Conservation (phyloP, 768 basidiomycete genomes). For the Lenzites betulinus region DNA sequence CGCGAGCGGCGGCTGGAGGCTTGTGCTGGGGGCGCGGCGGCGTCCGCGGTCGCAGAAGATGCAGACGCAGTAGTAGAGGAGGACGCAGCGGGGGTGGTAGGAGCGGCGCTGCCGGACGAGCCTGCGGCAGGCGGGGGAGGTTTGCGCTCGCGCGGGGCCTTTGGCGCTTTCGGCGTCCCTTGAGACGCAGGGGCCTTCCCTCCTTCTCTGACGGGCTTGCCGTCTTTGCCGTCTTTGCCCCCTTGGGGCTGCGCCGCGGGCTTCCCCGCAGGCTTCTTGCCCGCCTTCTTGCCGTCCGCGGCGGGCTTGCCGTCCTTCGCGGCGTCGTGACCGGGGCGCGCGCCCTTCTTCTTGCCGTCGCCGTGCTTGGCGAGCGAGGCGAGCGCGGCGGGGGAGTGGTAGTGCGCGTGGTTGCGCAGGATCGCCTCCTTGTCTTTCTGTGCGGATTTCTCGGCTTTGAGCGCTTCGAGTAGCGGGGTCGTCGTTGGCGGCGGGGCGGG, state of each 20-base stretch:
- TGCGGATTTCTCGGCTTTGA: conserved; percentile 76
- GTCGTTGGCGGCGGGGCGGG: conserved; percentile 67
- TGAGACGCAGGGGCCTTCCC: neutral
- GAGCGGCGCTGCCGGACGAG: conserved; percentile 1
- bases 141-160: conserved; percentile 23
- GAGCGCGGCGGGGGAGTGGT: conserved; percentile 50
- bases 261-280: conserved; percentile 35
- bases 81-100: conserved; percentile 2
- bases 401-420: conserved; percentile 70
- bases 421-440: conserved; percentile 75
- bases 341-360: conserved; percentile 41
- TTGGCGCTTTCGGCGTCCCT: conserved; percentile 13
- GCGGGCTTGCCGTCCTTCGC: conserved; percentile 24
- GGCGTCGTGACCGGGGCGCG: conserved; percentile 3
- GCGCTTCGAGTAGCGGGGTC: conserved; percentile 90
- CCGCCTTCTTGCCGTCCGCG: conserved; percentile 37
- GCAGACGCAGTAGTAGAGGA: conserved; percentile 9
- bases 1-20: conserved; percentile 46
- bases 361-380: conserved; percentile 38
- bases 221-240: conserved; percentile 1
- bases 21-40: neutral
- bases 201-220: conserved; percentile 15
- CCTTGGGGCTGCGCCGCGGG: conserved; percentile 21
- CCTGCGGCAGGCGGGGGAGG: conserved; percentile 20
- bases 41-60: conserved; percentile 16